A percentile compares a stretch with the other conserved stretches of the same genome.
phyloP scores from a whole-genome alignment of 805 yeast species.

The Nakazawaea sp. region DNA sequence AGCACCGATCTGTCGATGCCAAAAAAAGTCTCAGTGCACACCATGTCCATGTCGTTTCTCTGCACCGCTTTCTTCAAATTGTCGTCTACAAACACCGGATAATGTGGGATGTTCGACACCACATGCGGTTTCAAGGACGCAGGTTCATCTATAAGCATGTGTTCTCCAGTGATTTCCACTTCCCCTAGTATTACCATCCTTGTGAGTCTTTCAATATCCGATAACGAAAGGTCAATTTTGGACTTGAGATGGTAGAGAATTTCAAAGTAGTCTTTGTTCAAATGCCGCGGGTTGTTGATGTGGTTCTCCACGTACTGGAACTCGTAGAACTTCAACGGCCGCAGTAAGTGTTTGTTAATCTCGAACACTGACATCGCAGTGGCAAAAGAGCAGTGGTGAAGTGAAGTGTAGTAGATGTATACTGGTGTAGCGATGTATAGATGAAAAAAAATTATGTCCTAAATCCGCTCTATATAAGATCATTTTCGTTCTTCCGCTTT shows the following conservation, averaged over 20 bases:
- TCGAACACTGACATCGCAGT: conserved; percentile 8
- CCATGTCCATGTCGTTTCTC: neutral
- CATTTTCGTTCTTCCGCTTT: neutral
- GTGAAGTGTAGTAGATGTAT: neutral
- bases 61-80: conserved; percentile 1
- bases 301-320: conserved; percentile 8
- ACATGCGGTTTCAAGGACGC: neutral
- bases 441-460: neutral
- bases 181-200: conserved; percentile 5
- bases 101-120: conserved; percentile 4
- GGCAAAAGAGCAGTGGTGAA: neutral
- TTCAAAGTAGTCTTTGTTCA: conserved; percentile 8
- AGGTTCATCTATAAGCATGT: neutral
- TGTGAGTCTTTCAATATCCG: conserved; percentile 2
- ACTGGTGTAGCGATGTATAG: neutral
- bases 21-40: neutral
- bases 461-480: conserved; percentile 2
- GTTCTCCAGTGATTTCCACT: neutral
- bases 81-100: conserved; percentile 6
- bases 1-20: neutral
- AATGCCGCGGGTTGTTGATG: conserved; percentile 4
- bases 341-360: conserved; percentile 1
- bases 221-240: neutral
- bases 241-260: conserved; percentile 1
- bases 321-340: conserved; percentile 8